Percentiles rank a stretch among this genome's conserved stretches.
phyloP scores from a whole-genome alignment of 2,329 filamentous ascomycete genomes.

The Grosmannia penicillata region DNA sequence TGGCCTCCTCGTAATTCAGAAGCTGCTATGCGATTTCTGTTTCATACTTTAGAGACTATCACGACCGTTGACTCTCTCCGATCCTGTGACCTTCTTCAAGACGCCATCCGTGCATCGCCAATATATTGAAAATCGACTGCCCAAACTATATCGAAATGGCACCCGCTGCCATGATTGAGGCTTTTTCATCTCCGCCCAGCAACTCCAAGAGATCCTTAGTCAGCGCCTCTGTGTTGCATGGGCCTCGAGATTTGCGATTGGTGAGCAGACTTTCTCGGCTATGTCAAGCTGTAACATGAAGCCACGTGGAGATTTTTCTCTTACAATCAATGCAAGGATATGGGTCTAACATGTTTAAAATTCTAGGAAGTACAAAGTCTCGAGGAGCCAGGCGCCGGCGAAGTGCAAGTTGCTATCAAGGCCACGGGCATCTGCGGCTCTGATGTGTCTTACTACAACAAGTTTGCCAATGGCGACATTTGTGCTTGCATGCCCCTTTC shows the following conservation, averaged over 20 bases:
- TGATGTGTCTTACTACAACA: constrained; percentile 57
- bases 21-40: too few relatives aligned
- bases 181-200: constrained; percentile 28
- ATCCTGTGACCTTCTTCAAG: too few relatives aligned
- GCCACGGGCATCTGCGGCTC: constrained; percentile 56
- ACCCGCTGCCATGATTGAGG: constrained; percentile 30
- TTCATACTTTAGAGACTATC: too few relatives aligned
- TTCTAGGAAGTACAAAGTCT: constrained; percentile 34
- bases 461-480: constrained; percentile 57
- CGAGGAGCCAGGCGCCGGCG: constrained; percentile 29
- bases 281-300: too few relatives aligned
- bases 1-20: too few relatives aligned
- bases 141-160: constrained; percentile 31
- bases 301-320: too few relatives aligned
- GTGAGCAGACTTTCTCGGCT: constrained; percentile 24
- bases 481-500: constrained; percentile 51
- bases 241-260: constrained; percentile 40
- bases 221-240: constrained; percentile 41
- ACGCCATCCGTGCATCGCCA: background rate
- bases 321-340: too few relatives aligned
- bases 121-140: background rate
- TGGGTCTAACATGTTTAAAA: too few relatives aligned
- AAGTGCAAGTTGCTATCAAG: constrained; percentile 51
- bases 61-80: too few relatives aligned
- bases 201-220: constrained; percentile 28